phyloP scores from a whole-genome alignment of 2,329 filamentous ascomycete species.

The Aspergillaceae sp. region DNA sequence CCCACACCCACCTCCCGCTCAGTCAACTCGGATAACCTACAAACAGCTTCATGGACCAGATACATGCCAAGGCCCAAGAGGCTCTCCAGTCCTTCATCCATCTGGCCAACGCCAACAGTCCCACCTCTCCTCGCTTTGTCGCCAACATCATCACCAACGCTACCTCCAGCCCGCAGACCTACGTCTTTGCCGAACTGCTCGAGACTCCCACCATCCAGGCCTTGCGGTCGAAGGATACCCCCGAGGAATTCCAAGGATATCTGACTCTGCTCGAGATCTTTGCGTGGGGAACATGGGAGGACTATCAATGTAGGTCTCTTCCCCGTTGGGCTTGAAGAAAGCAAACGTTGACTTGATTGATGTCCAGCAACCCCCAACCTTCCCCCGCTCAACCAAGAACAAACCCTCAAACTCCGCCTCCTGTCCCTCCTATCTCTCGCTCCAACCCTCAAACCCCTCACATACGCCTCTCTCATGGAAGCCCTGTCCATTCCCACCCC shows the following conservation, averaged over 20 bases:
- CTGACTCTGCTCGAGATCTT: conserved; percentile 77
- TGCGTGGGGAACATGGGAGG: conserved; percentile 78
- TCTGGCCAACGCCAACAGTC: conserved; percentile 70
- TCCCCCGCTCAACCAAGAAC: conserved; percentile 61
- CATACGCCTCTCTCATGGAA: conserved; percentile 60
- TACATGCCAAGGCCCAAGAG: conserved; percentile 47
- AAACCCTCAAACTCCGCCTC: conserved; percentile 79
- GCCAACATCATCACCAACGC: conserved; percentile 80
- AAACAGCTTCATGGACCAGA: conserved; percentile 34
- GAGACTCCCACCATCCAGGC: conserved; percentile 68
- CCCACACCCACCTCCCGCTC: no score
- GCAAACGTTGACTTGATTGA: background rate
- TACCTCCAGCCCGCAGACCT: conserved; percentile 82
- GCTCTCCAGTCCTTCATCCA: conserved; percentile 75
- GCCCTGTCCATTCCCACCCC: conserved; percentile 58
- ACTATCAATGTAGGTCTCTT: conserved; percentile 53
- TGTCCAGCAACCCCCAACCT: conserved; percentile 46
- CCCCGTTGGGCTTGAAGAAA: background rate
- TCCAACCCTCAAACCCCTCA: conserved; percentile 57
- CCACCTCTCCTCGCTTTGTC: conserved; percentile 65
- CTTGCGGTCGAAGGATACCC: conserved; percentile 46
- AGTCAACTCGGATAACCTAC: no score
- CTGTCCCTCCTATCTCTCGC: conserved; percentile 75
- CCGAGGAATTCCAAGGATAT: conserved; percentile 55
- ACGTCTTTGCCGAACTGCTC: conserved; percentile 89